A percentile compares a stretch with the other conserved stretches of the same genome.
Conservation (phyloP, 345 rosid species). For the Populus euphratica region DNA sequence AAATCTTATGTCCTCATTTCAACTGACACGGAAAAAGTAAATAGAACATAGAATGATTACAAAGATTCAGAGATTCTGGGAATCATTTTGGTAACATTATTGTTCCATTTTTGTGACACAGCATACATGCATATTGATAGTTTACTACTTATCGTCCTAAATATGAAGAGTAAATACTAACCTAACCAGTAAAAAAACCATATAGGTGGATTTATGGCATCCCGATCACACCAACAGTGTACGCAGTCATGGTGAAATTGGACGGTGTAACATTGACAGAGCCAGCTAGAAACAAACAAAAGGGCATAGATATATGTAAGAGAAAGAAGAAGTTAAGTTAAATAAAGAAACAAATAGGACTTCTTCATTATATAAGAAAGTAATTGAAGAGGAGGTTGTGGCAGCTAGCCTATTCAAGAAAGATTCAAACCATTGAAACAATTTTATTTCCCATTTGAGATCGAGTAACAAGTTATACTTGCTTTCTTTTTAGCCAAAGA, state of each 20-base stretch:
- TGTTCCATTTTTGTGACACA: slow-evolving; percentile 29
- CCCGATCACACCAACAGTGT: too few species aligned
- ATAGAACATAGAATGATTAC: slow-evolving; percentile 15
- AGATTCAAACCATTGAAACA: slow-evolving; percentile 7
- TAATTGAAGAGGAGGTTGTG: slow-evolving; percentile 4
- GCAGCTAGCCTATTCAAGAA: slow-evolving; percentile 25
- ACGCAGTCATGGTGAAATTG: too few species aligned
- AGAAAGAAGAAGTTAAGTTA: not conserved
- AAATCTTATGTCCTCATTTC: not conserved
- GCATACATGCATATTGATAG: slow-evolving; percentile 5
- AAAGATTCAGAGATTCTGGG: slow-evolving; percentile 17
- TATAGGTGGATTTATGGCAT: too few species aligned
- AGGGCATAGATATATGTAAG: not conserved
- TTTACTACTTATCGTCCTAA: slow-evolving; percentile 16
- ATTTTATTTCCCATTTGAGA: not conserved
- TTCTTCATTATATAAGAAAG: not conserved
- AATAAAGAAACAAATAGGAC: not conserved
- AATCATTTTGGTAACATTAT: slow-evolving; percentile 28
- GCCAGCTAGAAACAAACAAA: slow-evolving; percentile 3
- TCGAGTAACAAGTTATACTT: not conserved
- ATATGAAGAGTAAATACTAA: not conserved
- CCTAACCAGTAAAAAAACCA: not conserved
- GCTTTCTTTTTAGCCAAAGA: not conserved
- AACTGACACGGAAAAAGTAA: slow-evolving; percentile 2
- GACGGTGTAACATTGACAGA: too few species aligned